Percentiles rank a stretch among this genome's conserved stretches.
phyloP scores from a whole-genome alignment of 2,329 filamentous ascomycete genomes.

The Aquanectria penicillioides region DNA sequence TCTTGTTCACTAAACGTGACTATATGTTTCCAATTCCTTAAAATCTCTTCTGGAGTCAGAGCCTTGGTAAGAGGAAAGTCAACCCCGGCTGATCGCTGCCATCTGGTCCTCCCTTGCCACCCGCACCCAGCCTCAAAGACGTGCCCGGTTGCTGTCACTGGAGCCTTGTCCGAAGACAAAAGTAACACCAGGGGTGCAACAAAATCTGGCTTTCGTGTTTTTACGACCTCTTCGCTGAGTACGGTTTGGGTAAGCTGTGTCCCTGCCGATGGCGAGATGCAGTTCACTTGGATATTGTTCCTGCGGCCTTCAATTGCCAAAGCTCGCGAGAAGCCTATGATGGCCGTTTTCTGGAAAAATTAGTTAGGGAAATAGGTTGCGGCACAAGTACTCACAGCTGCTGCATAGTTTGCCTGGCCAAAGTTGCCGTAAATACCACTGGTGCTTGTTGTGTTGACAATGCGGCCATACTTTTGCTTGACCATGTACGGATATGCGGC shows the following conservation, averaged over 20 bases:
- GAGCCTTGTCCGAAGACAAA: constrained; percentile 85
- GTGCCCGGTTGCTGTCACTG: constrained; percentile 78
- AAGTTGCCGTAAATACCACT: constrained; percentile 99
- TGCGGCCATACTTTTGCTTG: constrained; percentile 97
- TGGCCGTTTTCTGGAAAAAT: constrained; percentile 77
- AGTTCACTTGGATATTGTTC: constrained; percentile 98
- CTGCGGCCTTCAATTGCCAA: constrained; percentile 93
- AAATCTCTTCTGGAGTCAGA: constrained; percentile 87
- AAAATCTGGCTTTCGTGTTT: constrained; percentile 98
- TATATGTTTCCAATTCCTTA: constrained; percentile 80
- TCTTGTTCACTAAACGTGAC: constrained; percentile 87
- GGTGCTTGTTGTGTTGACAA: constrained; percentile 96
- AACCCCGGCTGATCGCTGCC: constrained; percentile 90
- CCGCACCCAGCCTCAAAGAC: constrained; percentile 96
- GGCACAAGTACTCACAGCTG: constrained; percentile 69
- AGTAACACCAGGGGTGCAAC: constrained; percentile 92
- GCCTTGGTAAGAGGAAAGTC: constrained; percentile 88
- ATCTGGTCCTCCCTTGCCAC: constrained; percentile 91
- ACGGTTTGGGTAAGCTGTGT: constrained; percentile 94
- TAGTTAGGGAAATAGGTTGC: constrained; percentile 19
- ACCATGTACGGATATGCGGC: constrained; percentile 97
- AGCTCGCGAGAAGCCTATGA: constrained; percentile 92
- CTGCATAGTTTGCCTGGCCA: constrained; percentile 96
- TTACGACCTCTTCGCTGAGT: constrained; percentile 97
- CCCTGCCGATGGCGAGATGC: constrained; percentile 95